Evolutionary conservation across 441 rosid species (phyloP), one percentile per base, ranked within the genome.

Genomic region (Erodium moschatum): DNA sequence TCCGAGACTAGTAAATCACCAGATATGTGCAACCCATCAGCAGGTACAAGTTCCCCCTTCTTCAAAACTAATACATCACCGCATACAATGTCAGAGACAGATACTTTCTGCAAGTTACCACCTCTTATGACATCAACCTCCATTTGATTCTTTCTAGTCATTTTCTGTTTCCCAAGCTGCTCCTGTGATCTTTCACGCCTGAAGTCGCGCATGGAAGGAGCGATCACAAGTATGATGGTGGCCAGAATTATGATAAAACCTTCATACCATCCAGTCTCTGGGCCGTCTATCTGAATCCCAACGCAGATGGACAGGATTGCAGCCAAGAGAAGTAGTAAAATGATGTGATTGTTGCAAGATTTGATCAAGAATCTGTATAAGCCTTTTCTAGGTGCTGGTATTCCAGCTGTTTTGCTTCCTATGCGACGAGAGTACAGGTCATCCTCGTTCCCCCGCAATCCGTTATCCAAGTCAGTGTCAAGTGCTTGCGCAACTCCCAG

Each of bases 11-110:
- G 58, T 66, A 0, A n/a, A 15, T 0, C 61, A 40, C 33, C 44
- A 19, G 21, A 31, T 21, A 66, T 40, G 66, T 65, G 60, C 60
- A 71, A 58, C 52, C 74, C 74, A 9, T 71, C 74, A 0, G 69
- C 70, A 15, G 74, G 74, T 4, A 66, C 66, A 2, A 15, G 15
- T 16, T 27, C 46, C 27, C 11, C 74, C 33, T 60, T 24, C 19
- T n/a, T 48, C 69, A 72, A 66, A 9, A n/a, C 4, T 16, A 66
- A 69, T 1, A 72, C 40, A 1, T 72, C 74, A 56, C 74, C 74
- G 10, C n/a, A 1, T 5, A 72, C 66, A 3, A 72, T 9, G 0
- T 58, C 67, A 0, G 67, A 60, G 50, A 24, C n/a, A 5, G 12
- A 3, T 16, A 12, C 5, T 3, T 2, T 29, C 27, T 44, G 67